phyloP scores from a whole-genome alignment of 2,329 filamentous ascomycete species.

The Chrysoporthe austroafricana region DNA sequence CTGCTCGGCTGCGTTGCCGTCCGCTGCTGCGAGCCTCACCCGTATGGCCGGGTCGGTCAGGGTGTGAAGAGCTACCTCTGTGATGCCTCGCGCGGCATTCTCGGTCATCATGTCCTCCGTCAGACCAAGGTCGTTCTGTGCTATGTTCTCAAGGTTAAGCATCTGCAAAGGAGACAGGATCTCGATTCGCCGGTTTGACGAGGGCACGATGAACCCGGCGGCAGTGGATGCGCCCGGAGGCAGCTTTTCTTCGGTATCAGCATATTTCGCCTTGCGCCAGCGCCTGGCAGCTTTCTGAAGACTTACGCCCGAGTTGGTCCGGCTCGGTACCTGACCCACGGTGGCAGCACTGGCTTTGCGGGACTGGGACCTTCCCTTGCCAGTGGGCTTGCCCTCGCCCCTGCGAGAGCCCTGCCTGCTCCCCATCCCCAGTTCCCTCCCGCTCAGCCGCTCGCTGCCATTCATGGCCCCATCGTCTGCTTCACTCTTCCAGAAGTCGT shows the following conservation, averaged over 20 bases:
- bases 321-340: constrained; percentile 47
- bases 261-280: constrained; percentile 36
- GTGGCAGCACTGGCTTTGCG: constrained; percentile 55
- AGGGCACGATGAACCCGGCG: constrained; percentile 56
- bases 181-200: constrained; percentile 62
- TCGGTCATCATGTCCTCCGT: constrained; percentile 91
- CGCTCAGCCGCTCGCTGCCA: constrained; percentile 51
- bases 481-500: constrained; percentile 75
- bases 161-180: constrained; percentile 78
- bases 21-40: constrained; percentile 52
- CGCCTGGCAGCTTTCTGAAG: constrained; percentile 32
- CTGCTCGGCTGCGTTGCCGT: constrained; percentile 30
- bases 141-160: constrained; percentile 89
- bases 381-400: constrained; percentile 56
- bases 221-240: constrained; percentile 32
- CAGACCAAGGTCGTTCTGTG: constrained; percentile 82
- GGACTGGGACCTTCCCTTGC: constrained; percentile 56
- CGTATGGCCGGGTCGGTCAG: constrained; percentile 65
- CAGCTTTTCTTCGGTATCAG: constrained; percentile 45
- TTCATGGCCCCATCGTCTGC: constrained; percentile 62
- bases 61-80: constrained; percentile 76
- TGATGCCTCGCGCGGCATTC: constrained; percentile 86
- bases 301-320: constrained; percentile 53
- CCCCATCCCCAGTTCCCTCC: constrained; percentile 55
- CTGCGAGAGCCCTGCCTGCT: constrained; percentile 55